Percentiles rank a stretch among this genome's conserved stretches.
phyloP scores from a whole-genome alignment of 768 basidiomycete species.

The Mycena capillaripes region DNA sequence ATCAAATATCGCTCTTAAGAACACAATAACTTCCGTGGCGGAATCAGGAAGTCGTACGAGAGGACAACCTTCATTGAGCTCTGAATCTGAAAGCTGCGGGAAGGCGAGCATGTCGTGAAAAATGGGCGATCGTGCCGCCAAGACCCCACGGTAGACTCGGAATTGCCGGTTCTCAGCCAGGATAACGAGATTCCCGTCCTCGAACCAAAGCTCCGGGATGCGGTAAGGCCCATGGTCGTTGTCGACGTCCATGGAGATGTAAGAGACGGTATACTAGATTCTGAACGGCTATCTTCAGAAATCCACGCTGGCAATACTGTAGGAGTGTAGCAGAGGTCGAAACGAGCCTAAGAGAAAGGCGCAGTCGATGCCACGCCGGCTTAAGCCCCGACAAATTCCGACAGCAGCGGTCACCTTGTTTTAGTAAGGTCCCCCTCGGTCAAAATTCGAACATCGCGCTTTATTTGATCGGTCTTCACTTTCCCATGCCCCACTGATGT shows the following conservation, averaged over 20 bases:
- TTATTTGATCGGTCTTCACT: too few relatives aligned
- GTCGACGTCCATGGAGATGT: constrained; percentile 2
- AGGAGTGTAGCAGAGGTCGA: too few relatives aligned
- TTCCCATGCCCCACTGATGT: too few relatives aligned
- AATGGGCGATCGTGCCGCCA: constrained; percentile 8
- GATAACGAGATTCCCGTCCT: constrained; percentile 37
- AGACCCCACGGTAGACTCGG: constrained; percentile 29
- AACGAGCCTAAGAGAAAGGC: too few relatives aligned
- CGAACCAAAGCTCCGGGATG: constrained; percentile 32
- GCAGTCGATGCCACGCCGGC: too few relatives aligned
- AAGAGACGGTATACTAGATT: too few relatives aligned
- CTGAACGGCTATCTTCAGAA: too few relatives aligned
- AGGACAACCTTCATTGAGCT: constrained; percentile 36
- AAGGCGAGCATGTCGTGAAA: constrained; percentile 26
- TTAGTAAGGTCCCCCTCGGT: too few relatives aligned
- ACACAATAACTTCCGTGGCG: constrained; percentile 14
- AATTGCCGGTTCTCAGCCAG: constrained; percentile 28
- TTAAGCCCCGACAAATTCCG: too few relatives aligned
- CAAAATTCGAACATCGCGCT: too few relatives aligned
- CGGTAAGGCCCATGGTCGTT: background rate
- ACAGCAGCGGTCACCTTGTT: too few relatives aligned
- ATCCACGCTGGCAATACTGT: too few relatives aligned
- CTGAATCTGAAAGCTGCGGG: constrained; percentile 20
- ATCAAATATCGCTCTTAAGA: constrained; percentile 27
- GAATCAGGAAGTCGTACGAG: constrained; percentile 30